A percentile compares a stretch with the other conserved stretches of the same genome.
Conservation (phyloP, 2,329 filamentous ascomycete species). For the Fusarium fracticaudum region DNA sequence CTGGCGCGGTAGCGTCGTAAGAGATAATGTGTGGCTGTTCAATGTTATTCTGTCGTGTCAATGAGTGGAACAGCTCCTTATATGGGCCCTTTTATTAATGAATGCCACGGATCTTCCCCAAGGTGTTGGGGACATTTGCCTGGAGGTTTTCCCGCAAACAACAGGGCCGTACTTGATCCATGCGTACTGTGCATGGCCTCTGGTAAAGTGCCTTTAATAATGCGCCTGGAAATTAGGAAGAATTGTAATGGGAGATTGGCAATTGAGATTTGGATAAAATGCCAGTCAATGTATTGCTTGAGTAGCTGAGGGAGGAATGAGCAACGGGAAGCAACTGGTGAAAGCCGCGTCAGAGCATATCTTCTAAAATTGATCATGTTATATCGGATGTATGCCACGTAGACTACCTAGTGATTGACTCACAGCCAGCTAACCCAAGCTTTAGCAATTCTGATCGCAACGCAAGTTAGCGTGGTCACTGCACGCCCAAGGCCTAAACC, state of each 20-base stretch:
- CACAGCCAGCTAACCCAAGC: background rate
- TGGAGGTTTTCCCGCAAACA: constrained; percentile 12
- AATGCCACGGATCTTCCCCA: constrained; percentile 5
- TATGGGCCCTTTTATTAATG: constrained; percentile 1
- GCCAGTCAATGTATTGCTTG: background rate
- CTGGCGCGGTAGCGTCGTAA: constrained; percentile 21
- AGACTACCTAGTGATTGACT: background rate
- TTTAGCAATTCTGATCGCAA: background rate
- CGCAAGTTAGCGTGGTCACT: background rate
- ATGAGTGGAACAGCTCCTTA: constrained; percentile 22
- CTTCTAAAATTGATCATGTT: background rate
- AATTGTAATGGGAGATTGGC: constrained; percentile 13
- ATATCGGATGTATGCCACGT: background rate
- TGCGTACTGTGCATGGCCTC: constrained; percentile 39
- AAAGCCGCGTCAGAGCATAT: background rate
- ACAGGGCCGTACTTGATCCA: constrained; percentile 35
- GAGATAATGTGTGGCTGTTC: constrained; percentile 19
- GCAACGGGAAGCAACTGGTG: background rate
- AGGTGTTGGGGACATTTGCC: constrained; percentile 1
- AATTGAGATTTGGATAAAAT: background rate
- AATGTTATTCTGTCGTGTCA: background rate
- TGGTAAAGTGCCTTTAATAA: constrained; percentile 25
- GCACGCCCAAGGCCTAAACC: background rate
- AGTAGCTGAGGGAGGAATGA: background rate
- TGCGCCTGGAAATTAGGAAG: constrained; percentile 35